Percentiles rank a stretch among this genome's conserved stretches.
Conservation (phyloP, 129 eudicot genomes). For the Ambrosia artemisiifolia region DNA sequence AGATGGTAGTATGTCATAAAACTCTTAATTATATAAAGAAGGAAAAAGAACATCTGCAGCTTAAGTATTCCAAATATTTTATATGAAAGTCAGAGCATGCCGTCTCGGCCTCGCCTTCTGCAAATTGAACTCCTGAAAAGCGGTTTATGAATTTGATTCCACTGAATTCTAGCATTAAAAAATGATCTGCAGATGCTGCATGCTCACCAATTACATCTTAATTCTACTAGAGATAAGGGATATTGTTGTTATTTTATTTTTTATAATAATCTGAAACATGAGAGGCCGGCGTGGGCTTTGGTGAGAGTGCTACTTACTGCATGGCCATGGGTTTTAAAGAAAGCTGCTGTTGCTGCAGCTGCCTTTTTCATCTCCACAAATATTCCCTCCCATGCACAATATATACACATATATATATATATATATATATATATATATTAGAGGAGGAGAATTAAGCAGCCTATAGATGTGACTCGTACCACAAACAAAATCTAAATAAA, state of each 20-base stretch:
- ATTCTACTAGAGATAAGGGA: neutral
- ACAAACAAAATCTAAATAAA: too few relatives aligned
- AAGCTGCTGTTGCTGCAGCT: neutral
- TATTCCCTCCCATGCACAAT: neutral
- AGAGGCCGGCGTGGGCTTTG: neutral
- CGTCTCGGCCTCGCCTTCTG: neutral
- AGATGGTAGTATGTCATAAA: too few relatives aligned
- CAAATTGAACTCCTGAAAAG: neutral
- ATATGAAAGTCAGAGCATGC: conserved; percentile 18
- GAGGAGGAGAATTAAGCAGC: too few relatives aligned
- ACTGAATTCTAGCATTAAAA: neutral
- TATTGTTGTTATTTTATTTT: neutral
- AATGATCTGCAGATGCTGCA: neutral
- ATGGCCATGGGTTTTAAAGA: neutral
- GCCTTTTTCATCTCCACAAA: neutral
- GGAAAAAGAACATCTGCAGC: too few relatives aligned
- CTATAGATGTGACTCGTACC: too few relatives aligned
- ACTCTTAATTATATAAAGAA: too few relatives aligned
- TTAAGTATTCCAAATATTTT: too few relatives aligned
- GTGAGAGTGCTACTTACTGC: neutral
- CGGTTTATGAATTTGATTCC: conserved; percentile 12
- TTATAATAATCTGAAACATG: neutral
- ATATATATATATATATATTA: too few relatives aligned
- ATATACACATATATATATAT: too few relatives aligned
- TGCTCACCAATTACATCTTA: neutral